These are phyloP conservation scores for Xylaria nigripes DNA, from an alignment of 495 filamentous ascomycete species.

Conservation along the genomic window DNA sequence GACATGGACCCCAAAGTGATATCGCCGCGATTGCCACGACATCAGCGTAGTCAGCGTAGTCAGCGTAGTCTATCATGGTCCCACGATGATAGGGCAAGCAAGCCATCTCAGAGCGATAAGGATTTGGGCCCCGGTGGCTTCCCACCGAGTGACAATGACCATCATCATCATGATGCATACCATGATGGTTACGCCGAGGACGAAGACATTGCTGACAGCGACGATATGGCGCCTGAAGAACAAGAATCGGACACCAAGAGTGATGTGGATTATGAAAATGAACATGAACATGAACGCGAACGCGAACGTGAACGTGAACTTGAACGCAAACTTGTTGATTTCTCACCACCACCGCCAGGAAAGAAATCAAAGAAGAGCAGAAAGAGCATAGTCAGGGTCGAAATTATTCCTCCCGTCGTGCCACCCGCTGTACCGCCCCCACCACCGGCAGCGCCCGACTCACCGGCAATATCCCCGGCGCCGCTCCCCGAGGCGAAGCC, in stretches of 20 bases:
- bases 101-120: slow-evolving; percentile 37
- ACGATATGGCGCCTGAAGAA: slow-evolving; percentile 34
- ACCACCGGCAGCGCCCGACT: slow-evolving; percentile 39
- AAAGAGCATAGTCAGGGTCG: slow-evolving; percentile 31
- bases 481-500: slow-evolving; percentile 32
- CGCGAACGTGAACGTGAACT: too few relatives aligned
- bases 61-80: not conserved
- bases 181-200: not conserved
- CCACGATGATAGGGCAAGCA: not conserved
- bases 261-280: too few relatives aligned
- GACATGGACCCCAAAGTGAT: slow-evolving; percentile 16
- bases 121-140: slow-evolving; percentile 43
- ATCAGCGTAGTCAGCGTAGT: slow-evolving; percentile 8
- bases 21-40: slow-evolving; percentile 29
- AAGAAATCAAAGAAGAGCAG: slow-evolving; percentile 36
- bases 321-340: slow-evolving; percentile 40
- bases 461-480: slow-evolving; percentile 31
- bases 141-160: slow-evolving; percentile 23
- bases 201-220: slow-evolving; percentile 28
- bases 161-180: not conserved
- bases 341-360: slow-evolving; percentile 33
- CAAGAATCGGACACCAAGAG: not conserved
- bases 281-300: slow-evolving; percentile 33
- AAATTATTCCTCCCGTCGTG: slow-evolving; percentile 19
- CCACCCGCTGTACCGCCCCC: slow-evolving; percentile 31